Evolutionary conservation across 345 rosid species (phyloP), one percentile per base, ranked within the genome.

Genomic region (Cochlearia excelsa): DNA sequence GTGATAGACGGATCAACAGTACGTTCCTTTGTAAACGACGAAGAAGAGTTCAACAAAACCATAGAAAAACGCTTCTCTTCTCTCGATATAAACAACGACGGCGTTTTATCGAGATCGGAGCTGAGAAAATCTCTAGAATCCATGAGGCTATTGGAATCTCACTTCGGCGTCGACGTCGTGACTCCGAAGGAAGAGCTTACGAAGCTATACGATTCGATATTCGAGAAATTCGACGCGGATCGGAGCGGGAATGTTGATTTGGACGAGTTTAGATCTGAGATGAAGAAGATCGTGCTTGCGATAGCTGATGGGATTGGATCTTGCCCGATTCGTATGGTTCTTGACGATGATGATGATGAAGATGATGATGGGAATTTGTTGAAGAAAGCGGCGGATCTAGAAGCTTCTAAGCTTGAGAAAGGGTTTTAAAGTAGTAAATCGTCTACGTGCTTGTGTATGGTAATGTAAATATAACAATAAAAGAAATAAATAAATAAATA

Each of bases 1-100:
- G 54, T 82, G 26, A 80, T 86, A 33, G 87, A 86, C 8, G 95
- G 95, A 64, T 68, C 87, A n/a, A 86, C 95, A 2, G 87, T 86
- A 9, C 73, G 74, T 1, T 78, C 68, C 4, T 84, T 86, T 23
- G 90, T 79, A 30, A 62, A 31, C 3, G 77, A 82, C 68, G 88
- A 82, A 26, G 74, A 69, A 11, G 74, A 77, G 5, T 86, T 83
- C 83, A 73, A 69, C 44, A 80, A 76, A 52, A 77, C 79, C 5
- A 69, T 80, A 3, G 74, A 77, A 27, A 83, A 82, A 50, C 28
- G 69, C 7, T 86, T 86, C 41, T 39, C 72, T 0, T 42, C 73
- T 7, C 75, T 86, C 0, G 95, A 86, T 52, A 68, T 78, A 8
- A 84, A 86, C 82, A 69, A 71, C 7, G 88, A 86, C 51, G 88